Evolutionary conservation across 768 basidiomycete genomes (phyloP), one percentile per base, ranked within the genome.

Genomic region (Auricularia sp.): DNA sequence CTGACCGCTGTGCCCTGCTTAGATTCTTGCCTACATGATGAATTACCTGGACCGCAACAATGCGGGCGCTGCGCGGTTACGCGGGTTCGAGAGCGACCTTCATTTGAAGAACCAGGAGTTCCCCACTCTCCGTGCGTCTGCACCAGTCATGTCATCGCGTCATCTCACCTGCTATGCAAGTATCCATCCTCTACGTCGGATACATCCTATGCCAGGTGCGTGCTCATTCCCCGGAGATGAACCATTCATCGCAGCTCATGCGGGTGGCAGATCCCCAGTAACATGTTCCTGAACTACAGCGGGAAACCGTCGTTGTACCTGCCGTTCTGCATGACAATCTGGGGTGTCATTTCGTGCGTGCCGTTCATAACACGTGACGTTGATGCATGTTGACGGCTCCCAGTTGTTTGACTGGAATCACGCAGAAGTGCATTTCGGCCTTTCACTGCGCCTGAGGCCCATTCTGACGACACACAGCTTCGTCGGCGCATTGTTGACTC

Each of bases 41-140:
- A 45, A 24, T 33, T 39, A 35, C 36, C 51, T 59, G 33, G 56
- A 58, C 44, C 37, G 3, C 14, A 58, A 7, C 62, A 56, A 54
- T 64, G 61, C 29, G 11, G 63, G 89, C 54, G 89, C 87, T 11
- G 90, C 89, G 37, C 80, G 90, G 63, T 76, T 90, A 51, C 80
- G 83, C 39, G 90, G 89, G 0, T 87, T 91, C 63, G 86, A 89
- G 70, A 76, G 78, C 61, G 89, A 91, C 73, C 79, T 91, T 36
- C 75, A 82, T 45, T 77, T 91, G 18, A 74, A 81, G 67, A 85
- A 83, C 45, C 75, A 79, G 63, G 79, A 90, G 68, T 91, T 89
- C 70, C 81, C 84, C 11, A 85, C 87, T 0, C 74, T 90, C 16
- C 73, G 56, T 59, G 56, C 56, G 29, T 24, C 34, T 29, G 56